phyloP scores from a whole-genome alignment of 2,329 filamentous ascomycete species.

The Penicillium sp. region DNA sequence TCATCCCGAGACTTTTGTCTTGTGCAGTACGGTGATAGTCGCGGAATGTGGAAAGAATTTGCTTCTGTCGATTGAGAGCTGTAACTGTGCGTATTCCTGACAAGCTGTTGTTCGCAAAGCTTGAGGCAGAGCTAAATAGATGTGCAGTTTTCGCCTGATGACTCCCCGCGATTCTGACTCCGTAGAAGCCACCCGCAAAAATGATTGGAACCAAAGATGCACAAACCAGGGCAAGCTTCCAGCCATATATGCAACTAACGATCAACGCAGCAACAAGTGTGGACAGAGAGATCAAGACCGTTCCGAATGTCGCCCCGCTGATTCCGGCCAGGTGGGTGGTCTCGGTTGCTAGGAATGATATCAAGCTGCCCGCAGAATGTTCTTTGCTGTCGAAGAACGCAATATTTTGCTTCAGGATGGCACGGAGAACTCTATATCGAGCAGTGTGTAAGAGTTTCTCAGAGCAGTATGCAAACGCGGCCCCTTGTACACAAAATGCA shows the following conservation, averaged over 20 bases:
- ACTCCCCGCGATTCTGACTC: not conserved
- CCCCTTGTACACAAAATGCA: conserved; percentile 68
- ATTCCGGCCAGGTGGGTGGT: conserved; percentile 89
- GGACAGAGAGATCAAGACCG: conserved; percentile 76
- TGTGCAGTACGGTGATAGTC: not conserved
- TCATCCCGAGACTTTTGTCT: not conserved
- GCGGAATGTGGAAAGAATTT: not conserved
- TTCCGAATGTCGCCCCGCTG: conserved; percentile 84
- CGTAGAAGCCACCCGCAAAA: conserved; percentile 75
- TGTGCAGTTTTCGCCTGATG: not conserved
- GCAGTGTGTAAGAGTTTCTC: conserved; percentile 84
- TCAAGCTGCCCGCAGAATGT: conserved; percentile 85
- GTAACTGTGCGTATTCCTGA: not conserved
- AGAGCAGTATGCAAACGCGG: conserved; percentile 73
- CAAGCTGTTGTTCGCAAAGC: not conserved
- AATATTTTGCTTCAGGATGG: conserved; percentile 90
- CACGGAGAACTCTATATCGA: conserved; percentile 78
- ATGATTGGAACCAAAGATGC: conserved; percentile 77
- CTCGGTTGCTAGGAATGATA: conserved; percentile 84
- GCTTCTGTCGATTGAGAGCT: not conserved
- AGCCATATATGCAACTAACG: conserved; percentile 72
- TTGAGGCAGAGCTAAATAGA: not conserved
- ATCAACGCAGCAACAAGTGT: conserved; percentile 76
- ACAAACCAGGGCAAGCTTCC: conserved; percentile 86
- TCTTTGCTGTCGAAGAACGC: conserved; percentile 86